A percentile compares a stretch with the other conserved stretches of the same genome.
phyloP scores from a whole-genome alignment of 2,329 filamentous ascomycete species.

The Amauroascus verrucosus region DNA sequence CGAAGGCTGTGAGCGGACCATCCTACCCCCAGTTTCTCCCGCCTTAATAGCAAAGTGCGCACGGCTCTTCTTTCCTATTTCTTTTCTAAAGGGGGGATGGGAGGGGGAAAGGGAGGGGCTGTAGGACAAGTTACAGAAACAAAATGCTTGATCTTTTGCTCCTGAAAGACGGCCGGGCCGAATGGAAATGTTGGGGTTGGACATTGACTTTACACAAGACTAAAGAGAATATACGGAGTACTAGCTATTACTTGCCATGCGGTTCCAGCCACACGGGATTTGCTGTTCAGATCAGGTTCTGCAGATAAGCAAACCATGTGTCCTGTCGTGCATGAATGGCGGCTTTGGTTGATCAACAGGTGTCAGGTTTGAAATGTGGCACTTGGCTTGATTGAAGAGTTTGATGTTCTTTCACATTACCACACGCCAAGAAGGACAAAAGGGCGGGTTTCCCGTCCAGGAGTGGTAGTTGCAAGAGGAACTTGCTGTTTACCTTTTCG shows the following conservation, averaged over 20 bases:
- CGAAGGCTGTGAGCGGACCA: not conserved
- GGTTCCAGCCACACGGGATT: not conserved
- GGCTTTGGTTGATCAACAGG: not conserved
- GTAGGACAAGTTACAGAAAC: not conserved
- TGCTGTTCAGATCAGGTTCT: not conserved
- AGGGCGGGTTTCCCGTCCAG: not conserved
- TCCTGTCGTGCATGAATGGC: not conserved
- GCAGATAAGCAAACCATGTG: constrained; percentile 5
- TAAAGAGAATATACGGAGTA: not conserved
- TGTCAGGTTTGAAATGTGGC: not conserved
- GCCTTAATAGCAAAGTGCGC: not conserved
- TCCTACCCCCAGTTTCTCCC: not conserved
- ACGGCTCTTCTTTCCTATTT: too few species aligned
- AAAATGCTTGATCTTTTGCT: not conserved
- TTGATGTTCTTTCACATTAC: not conserved
- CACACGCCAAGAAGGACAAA: not conserved
- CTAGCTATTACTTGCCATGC: not conserved
- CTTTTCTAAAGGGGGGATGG: too few species aligned
- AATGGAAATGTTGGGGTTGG: constrained; percentile 1
- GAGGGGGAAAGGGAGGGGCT: not conserved
- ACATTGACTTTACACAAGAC: not conserved
- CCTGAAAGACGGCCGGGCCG: not conserved
- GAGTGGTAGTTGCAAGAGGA: not conserved
- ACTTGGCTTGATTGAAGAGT: not conserved
- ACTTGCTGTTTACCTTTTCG: not conserved